Evolutionary conservation across 169 alveolate species (phyloP).

Genomic region (Eimeria acervulina): DNA sequence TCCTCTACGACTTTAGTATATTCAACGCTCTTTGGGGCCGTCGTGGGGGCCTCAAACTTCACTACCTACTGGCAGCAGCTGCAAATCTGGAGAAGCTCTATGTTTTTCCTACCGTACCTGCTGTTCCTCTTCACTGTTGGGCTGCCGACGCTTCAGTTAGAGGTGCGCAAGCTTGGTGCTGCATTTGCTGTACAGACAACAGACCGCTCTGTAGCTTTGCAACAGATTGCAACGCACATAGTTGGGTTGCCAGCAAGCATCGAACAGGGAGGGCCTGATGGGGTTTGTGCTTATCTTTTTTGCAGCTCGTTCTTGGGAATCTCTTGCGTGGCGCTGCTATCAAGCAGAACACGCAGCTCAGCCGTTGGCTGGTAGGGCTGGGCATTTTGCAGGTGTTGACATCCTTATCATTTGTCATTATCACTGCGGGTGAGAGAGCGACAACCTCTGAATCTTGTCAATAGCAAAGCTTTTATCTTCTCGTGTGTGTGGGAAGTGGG

Average conservation of each 20-base stretch:
- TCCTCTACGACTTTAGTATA: slow-evolving; percentile 50
- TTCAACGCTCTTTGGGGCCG: slow-evolving; percentile 77
- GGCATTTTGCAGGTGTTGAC: slow-evolving; percentile 73
- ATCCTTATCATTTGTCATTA: slow-evolving; percentile 28
- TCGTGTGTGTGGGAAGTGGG: background rate
- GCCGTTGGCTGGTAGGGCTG: slow-evolving; percentile 71
- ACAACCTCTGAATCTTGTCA: background rate
- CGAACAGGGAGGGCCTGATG: background rate
- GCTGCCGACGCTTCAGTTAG: slow-evolving; percentile 75
- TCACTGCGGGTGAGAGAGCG: slow-evolving; percentile 73
- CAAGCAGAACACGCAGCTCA: slow-evolving; percentile 75
- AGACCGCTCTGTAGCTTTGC: background rate
- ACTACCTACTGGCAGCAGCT: slow-evolving; percentile 79
- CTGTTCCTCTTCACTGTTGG: slow-evolving; percentile 72
- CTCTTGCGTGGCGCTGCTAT: slow-evolving; percentile 75
- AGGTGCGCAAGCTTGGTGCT: slow-evolving; percentile 59
- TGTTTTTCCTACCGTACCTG: slow-evolving; percentile 78
- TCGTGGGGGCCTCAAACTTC: slow-evolving; percentile 76
- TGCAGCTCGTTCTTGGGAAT: slow-evolving; percentile 75
- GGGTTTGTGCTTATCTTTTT: background rate
- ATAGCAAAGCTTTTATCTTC: background rate
- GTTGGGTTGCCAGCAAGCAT: background rate
- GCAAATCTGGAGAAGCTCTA: slow-evolving; percentile 78
- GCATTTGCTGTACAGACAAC: background rate
- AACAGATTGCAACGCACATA: background rate